Conservation (phyloP, 225 moss, liverwort and hornwort genomes). For the Sphagnum contortum region DNA sequence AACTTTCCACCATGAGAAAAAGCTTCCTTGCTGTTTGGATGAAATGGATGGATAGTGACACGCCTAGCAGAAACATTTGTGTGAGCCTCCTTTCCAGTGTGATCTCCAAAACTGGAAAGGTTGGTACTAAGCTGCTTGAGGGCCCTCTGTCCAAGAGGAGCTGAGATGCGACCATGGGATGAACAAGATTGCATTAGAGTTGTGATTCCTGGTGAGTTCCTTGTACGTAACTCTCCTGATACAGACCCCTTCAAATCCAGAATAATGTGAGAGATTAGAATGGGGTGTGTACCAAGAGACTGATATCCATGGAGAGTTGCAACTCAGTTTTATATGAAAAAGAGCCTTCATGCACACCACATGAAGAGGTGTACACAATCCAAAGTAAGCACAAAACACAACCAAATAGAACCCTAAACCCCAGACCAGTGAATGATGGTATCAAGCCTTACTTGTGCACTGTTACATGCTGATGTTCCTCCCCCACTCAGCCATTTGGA, state of each 20-base stretch:
- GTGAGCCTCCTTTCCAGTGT: too few species aligned
- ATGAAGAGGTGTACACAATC: not conserved
- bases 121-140: constrained; percentile 4
- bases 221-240: not conserved
- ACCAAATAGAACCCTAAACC: not conserved
- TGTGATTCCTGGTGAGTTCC: not conserved
- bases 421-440: too few species aligned
- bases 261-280: too few species aligned
- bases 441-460: too few species aligned
- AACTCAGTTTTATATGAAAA: too few species aligned
- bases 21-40: constrained; percentile 39
- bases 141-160: constrained; percentile 12
- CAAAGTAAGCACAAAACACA: not conserved
- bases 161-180: constrained; percentile 25
- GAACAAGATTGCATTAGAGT: constrained; percentile 31
- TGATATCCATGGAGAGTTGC: not conserved
- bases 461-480: too few species aligned
- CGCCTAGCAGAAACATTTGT: constrained; percentile 16
- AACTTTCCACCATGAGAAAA: constrained; percentile 25
- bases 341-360: too few species aligned
- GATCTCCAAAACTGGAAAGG: not conserved
- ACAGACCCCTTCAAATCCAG: not conserved
- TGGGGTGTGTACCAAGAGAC: not conserved
- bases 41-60: constrained; percentile 29
- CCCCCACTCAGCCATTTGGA: too few species aligned